Evolutionary conservation across 352 stramenopile genomes (phyloP).

Genomic region (Globisporangium canariense): DNA sequence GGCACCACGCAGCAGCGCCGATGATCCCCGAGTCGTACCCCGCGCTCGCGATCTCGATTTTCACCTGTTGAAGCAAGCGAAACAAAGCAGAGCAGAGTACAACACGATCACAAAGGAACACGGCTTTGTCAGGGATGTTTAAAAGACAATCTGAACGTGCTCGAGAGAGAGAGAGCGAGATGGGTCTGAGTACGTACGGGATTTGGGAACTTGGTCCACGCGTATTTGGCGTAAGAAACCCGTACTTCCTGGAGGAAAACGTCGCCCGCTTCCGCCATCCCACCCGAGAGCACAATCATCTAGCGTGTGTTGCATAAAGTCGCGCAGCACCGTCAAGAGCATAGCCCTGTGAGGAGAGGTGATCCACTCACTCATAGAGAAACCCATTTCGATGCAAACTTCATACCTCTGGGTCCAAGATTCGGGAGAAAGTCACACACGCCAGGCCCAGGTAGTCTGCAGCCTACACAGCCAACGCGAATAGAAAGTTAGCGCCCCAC

Average conservation of each 20-base stretch:
- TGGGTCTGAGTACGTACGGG: constrained; percentile 30
- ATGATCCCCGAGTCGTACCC: constrained; percentile 87
- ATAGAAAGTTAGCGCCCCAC: neutral
- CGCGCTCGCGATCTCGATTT: constrained; percentile 72
- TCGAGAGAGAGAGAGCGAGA: neutral
- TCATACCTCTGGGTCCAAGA: constrained; percentile 66
- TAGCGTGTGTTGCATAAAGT: constrained; percentile 13
- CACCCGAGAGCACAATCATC: constrained; percentile 80
- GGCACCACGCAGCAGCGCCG: constrained; percentile 53
- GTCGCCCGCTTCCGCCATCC: constrained; percentile 70
- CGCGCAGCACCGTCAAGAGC: neutral
- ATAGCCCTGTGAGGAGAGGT: neutral
- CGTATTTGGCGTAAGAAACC: constrained; percentile 56
- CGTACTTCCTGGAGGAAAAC: constrained; percentile 67
- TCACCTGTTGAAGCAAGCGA: constrained; percentile 29
- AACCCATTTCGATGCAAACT: neutral
- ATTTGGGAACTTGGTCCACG: constrained; percentile 72
- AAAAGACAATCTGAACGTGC: neutral
- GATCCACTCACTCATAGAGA: neutral
- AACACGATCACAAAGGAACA: neutral
- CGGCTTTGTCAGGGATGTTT: too few relatives aligned
- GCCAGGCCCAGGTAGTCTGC: constrained; percentile 82
- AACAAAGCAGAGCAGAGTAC: neutral
- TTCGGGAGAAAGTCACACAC: constrained; percentile 76
- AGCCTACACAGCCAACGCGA: constrained; percentile 29